phyloP scores from a whole-genome alignment of 768 basidiomycete species.

The Trametes gibbosa region DNA sequence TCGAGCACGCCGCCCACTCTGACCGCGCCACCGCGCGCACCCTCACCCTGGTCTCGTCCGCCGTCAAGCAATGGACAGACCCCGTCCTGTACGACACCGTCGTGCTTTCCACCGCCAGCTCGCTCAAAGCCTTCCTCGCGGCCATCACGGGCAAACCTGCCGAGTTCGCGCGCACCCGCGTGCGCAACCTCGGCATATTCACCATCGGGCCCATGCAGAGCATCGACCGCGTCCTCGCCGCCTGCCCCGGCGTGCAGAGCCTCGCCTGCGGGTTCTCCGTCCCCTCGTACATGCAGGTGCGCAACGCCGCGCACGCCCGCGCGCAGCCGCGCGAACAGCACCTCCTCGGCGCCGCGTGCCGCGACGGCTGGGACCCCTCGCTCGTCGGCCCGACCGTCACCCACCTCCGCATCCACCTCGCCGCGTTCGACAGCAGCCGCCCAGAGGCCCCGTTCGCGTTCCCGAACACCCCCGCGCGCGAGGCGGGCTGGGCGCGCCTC shows the following conservation, averaged over 20 bases:
- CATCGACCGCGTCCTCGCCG: conserved; percentile 32
- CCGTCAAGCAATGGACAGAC: conserved; percentile 33
- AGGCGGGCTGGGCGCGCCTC: conserved; percentile 25
- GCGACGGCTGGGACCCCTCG: conserved; percentile 35
- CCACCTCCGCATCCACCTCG: conserved; percentile 34
- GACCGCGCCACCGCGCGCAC: conserved; percentile 30
- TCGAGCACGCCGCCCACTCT: conserved; percentile 35
- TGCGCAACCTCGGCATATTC: conserved; percentile 37
- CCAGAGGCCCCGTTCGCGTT: conserved; percentile 19
- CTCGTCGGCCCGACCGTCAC: conserved; percentile 32
- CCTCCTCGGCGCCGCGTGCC: conserved; percentile 34
- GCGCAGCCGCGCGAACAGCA: conserved; percentile 31
- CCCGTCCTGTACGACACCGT: conserved; percentile 39
- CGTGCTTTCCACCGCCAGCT: conserved; percentile 31
- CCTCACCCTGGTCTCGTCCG: conserved; percentile 36
- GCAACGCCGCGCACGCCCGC: conserved; percentile 19
- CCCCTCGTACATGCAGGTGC: conserved; percentile 25
- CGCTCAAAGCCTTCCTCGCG: conserved; percentile 30
- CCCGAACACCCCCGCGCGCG: conserved; percentile 2
- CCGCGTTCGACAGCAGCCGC: conserved; percentile 20
- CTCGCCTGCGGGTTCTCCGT: conserved; percentile 38
- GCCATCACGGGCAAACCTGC: conserved; percentile 29
- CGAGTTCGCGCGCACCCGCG: conserved; percentile 23
- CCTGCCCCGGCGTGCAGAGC: conserved; percentile 32
- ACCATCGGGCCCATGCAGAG: conserved; percentile 33